phyloP scores from a whole-genome alignment of 2,329 filamentous ascomycete species.

The Ophiostoma sp. region DNA sequence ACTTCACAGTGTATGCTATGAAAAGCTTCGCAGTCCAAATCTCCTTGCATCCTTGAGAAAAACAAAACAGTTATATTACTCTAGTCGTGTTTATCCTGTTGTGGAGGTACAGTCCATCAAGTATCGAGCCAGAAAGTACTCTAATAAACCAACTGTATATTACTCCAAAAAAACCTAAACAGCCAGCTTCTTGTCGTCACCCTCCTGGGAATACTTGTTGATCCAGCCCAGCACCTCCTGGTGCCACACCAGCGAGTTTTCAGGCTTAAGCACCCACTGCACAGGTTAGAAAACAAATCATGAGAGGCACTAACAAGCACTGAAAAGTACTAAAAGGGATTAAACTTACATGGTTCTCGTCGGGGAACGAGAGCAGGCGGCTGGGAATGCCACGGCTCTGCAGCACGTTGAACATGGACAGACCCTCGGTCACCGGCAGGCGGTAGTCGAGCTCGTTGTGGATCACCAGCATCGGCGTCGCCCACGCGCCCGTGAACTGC shows the following conservation, averaged over 20 bases:
- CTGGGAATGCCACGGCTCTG: slow-evolving; percentile 71
- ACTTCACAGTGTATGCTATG: too few species aligned
- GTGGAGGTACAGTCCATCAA: too few species aligned
- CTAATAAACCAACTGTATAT: too few species aligned
- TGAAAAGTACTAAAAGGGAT: slow-evolving; percentile 25
- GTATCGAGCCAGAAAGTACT: too few species aligned
- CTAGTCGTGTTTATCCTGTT: too few species aligned
- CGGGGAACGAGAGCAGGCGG: slow-evolving; percentile 73
- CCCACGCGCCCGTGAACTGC: slow-evolving; percentile 62
- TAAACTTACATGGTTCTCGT: slow-evolving; percentile 51
- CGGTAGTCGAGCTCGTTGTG: slow-evolving; percentile 89
- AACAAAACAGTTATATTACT: too few species aligned
- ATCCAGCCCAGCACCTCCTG: slow-evolving; percentile 75
- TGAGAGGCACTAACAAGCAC: slow-evolving; percentile 41
- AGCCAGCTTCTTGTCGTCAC: slow-evolving; percentile 5
- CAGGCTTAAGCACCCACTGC: slow-evolving; percentile 77
- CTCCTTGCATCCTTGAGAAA: too few species aligned
- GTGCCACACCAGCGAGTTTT: slow-evolving; percentile 90
- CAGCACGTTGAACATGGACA: slow-evolving; percentile 79
- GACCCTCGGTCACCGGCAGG: slow-evolving; percentile 74
- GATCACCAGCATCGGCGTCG: slow-evolving; percentile 76
- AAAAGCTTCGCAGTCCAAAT: too few species aligned
- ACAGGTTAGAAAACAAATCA: background rate
- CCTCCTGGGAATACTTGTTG: slow-evolving; percentile 51
- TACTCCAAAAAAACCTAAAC: background rate